Percentiles rank a stretch among this genome's conserved stretches.
phyloP scores from a whole-genome alignment of 1,139 yeast species.

The Suhomyces yuchorum region DNA sequence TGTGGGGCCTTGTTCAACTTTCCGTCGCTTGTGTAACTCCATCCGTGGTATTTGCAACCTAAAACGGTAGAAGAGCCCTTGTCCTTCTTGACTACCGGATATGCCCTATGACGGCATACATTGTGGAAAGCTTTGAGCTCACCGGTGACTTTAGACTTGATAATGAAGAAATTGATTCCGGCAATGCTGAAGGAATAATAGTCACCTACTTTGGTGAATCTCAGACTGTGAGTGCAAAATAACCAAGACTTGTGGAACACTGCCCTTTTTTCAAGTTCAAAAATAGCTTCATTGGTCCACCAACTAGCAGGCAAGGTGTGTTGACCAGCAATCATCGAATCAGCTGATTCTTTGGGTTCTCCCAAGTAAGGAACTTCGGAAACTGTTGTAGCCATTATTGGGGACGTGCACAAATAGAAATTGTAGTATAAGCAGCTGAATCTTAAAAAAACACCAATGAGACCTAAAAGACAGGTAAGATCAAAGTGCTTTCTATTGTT shows the following conservation, averaged over 20 bases:
- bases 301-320: constrained; percentile 67
- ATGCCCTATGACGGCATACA: constrained; percentile 66
- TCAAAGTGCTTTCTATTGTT: background rate
- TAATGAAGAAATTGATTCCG: constrained; percentile 58
- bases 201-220: constrained; percentile 59
- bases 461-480: background rate
- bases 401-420: background rate
- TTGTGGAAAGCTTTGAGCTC: constrained; percentile 61
- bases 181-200: constrained; percentile 51
- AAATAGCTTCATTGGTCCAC: constrained; percentile 62
- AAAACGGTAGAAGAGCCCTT: constrained; percentile 57
- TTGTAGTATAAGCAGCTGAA: background rate
- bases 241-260: constrained; percentile 60
- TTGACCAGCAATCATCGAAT: constrained; percentile 44
- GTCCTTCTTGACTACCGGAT: constrained; percentile 59
- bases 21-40: constrained; percentile 64
- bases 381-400: constrained; percentile 10
- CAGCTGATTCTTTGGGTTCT: constrained; percentile 28
- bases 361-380: constrained; percentile 20
- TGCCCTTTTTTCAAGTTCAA: constrained; percentile 58
- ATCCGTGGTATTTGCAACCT: constrained; percentile 67
- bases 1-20: constrained; percentile 61
- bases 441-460: background rate
- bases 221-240: constrained; percentile 50
- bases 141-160: constrained; percentile 53